Base-by-base conservation (phyloP, 129 eudicot genomes). In the Ambrosia trifida region DNA sequence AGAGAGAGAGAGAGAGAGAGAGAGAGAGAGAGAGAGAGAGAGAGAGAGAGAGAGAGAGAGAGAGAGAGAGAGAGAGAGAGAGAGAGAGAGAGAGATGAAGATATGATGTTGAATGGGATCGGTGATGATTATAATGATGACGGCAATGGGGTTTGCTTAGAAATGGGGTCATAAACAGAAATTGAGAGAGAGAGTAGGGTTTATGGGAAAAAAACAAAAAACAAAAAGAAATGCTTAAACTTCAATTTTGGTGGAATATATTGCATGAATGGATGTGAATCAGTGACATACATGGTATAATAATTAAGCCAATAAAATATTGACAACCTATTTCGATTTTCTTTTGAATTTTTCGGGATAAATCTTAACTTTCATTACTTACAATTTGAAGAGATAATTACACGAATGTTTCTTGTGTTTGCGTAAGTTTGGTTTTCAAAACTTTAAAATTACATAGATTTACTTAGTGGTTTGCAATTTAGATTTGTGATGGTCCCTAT, bases 61-160 rank as follows among this genome's bases (percentile, higher is more conserved):
- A 52, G 71, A 70, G 76, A 66, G 74, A 77, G 79, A 49, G 68
- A 51, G 66, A 67, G 43, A 50, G 66, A n/a, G 64, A 59, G n/a
- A 52, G 71, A 70, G 76, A 66, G 74, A 77, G 79, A 49, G 68
- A 51, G 66, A 67, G 43, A 50, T 60, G 41, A 64, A 51, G 66
- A 67, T 38, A 50, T 60, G 36, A 57, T 58, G n/a, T 69, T 74
- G 73, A 67, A 81, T 80, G 82, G 77, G 67, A 70, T 75, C 80
- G 70, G 76, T 85, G 77, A 88, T 87, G 76, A 83, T 84, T 76
- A 82, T 83, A 84, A 79, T 61, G 70, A 69, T 64, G 85, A 85
- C 73, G 87, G 83, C 51, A 79, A 86, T 84, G 89, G 96, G 97
- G 89, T 83, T 82, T 88, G 96, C 98, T 92, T 92, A 89, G 79